phyloP scores from a whole-genome alignment of 2,329 filamentous ascomycete genomes.

The Scytalidium sp. region DNA sequence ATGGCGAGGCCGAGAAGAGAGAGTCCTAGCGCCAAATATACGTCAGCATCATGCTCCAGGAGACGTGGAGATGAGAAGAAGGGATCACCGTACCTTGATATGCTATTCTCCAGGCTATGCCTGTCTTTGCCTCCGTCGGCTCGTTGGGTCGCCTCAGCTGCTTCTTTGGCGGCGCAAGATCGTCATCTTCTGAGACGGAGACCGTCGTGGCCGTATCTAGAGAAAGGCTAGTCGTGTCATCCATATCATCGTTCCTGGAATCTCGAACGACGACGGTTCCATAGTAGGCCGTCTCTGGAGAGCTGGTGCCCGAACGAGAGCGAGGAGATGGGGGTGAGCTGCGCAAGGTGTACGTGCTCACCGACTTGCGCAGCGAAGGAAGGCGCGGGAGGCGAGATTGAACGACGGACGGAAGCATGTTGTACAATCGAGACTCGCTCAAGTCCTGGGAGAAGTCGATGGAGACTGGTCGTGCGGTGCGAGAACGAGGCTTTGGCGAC shows the following conservation, averaged over 20 bases:
- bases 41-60: neutral
- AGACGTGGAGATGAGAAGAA: neutral
- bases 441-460: constrained; percentile 3
- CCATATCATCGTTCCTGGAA: neutral
- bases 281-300: constrained; percentile 21
- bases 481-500: neutral
- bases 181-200: constrained; percentile 15
- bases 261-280: constrained; percentile 10
- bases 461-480: constrained; percentile 1
- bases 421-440: constrained; percentile 42
- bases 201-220: constrained; percentile 5
- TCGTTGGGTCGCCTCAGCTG: constrained; percentile 6
- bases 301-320: constrained; percentile 27
- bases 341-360: constrained; percentile 24
- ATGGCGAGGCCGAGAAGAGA: constrained; percentile 43
- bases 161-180: constrained; percentile 5
- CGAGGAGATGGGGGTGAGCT: constrained; percentile 14
- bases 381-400: constrained; percentile 49
- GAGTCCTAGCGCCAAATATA: constrained; percentile 32
- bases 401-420: constrained; percentile 50
- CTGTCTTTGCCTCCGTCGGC: constrained; percentile 25
- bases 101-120: constrained; percentile 49
- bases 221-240: constrained; percentile 13
- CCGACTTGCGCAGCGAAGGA: constrained; percentile 43
- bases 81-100: constrained; percentile 37